These are phyloP conservation scores for Oryza officinalis DNA, from an alignment of 176 grass and related monocot species.

Conservation along the genomic window DNA sequence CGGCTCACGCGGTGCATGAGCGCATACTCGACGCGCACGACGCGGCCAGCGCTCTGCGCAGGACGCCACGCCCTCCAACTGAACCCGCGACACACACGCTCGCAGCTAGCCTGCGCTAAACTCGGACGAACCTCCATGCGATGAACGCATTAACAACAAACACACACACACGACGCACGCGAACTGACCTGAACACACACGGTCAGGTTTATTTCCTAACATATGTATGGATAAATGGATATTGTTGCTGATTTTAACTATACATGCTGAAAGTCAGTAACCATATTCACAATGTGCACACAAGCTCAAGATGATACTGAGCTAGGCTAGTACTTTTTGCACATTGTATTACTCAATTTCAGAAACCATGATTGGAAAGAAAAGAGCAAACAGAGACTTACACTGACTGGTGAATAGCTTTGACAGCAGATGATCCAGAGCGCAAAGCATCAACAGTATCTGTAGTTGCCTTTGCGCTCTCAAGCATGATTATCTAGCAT, in stretches of 20 bases:
- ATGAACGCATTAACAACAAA: too few relatives aligned
- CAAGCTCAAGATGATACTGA: background rate
- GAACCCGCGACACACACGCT: too few relatives aligned
- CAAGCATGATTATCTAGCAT: slow-evolving; percentile 56
- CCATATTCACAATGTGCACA: background rate
- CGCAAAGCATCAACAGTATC: slow-evolving; percentile 69
- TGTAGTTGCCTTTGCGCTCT: slow-evolving; percentile 66
- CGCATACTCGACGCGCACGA: too few relatives aligned
- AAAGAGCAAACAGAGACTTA: slow-evolving; percentile 44
- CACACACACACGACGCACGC: too few relatives aligned
- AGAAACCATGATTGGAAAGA: slow-evolving; percentile 2
- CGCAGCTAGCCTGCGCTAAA: too few relatives aligned
- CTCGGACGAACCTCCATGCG: too few relatives aligned
- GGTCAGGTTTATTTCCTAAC: too few relatives aligned
- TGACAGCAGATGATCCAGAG: slow-evolving; percentile 64
- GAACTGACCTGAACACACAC: too few relatives aligned
- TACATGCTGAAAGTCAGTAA: background rate
- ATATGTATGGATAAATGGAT: background rate
- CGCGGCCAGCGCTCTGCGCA: too few relatives aligned
- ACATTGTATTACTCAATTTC: background rate
- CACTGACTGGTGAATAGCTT: slow-evolving; percentile 71
- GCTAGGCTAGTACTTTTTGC: too few relatives aligned
- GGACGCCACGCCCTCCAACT: too few relatives aligned
- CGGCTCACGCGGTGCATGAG: too few relatives aligned
- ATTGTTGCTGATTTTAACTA: background rate